Conservation (phyloP, 2,329 filamentous ascomycete genomes). For the Cladosporium sp. region DNA sequence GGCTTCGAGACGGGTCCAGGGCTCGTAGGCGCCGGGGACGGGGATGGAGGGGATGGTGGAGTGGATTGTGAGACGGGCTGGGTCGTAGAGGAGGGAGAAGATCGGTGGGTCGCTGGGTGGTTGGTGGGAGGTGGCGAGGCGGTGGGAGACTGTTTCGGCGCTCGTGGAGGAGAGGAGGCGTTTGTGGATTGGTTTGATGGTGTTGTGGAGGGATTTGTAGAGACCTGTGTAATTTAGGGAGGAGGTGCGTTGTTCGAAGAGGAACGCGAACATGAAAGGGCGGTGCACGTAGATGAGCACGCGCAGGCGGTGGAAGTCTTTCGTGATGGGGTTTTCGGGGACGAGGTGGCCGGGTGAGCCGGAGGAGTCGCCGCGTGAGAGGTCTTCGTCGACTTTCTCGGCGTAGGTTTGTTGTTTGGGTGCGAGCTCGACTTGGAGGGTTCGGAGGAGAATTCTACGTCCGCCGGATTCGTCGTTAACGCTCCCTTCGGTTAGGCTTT, state of each 20-base stretch:
- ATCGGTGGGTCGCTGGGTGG: conserved; percentile 42
- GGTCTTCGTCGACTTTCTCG: conserved; percentile 13
- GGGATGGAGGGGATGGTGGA: conserved; percentile 63
- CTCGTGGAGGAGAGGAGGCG: conserved; percentile 42
- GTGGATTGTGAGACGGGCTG: conserved; percentile 53
- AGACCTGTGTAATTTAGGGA: conserved; percentile 44
- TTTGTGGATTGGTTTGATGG: conserved; percentile 46
- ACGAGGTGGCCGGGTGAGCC: conserved; percentile 1
- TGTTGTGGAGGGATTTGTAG: conserved; percentile 49
- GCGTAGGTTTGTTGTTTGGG: conserved; percentile 14
- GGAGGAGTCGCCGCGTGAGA: background rate
- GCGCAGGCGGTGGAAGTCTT: conserved; percentile 43
- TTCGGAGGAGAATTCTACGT: conserved; percentile 58
- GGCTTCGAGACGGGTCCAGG: conserved; percentile 55
- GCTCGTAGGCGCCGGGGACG: conserved; percentile 40
- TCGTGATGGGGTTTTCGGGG: conserved; percentile 5
- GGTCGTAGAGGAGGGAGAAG: conserved; percentile 60
- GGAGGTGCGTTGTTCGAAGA: conserved; percentile 62
- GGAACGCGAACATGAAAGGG: conserved; percentile 73
- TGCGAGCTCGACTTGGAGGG: conserved; percentile 60
- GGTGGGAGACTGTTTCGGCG: conserved; percentile 37
- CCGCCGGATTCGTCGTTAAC: conserved; percentile 27
- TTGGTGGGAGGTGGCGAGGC: conserved; percentile 31
- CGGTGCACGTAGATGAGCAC: conserved; percentile 68
- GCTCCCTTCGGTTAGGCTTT: conserved; percentile 19